phyloP scores from a whole-genome alignment of 164 flowering plant species.

The Aristolochia californica region DNA sequence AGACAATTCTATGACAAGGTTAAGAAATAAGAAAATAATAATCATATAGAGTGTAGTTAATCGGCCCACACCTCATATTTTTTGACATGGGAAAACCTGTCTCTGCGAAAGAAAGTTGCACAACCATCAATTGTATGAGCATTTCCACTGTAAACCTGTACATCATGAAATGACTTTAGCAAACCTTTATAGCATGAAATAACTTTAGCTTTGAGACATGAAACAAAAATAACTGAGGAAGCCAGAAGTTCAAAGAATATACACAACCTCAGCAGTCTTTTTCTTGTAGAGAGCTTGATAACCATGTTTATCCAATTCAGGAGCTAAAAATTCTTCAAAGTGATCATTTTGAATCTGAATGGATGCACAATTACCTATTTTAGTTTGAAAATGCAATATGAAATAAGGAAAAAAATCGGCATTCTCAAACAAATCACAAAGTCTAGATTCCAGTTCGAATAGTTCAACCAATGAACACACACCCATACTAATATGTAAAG shows the following conservation, averaged over 20 bases:
- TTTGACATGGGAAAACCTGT: slow-evolving; percentile 86
- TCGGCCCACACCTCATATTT: slow-evolving; percentile 69
- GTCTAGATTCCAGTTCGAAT: no score
- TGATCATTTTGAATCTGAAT: slow-evolving; percentile 90
- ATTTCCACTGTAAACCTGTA: slow-evolving; percentile 61
- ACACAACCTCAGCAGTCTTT: slow-evolving; percentile 76
- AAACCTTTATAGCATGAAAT: no score
- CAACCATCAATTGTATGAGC: slow-evolving; percentile 70
- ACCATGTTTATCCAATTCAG: slow-evolving; percentile 95
- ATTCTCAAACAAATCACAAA: no score
- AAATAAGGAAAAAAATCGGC: no score
- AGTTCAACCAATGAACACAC: no score
- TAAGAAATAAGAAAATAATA: neutral
- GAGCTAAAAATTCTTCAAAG: slow-evolving; percentile 85
- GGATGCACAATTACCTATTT: neutral
- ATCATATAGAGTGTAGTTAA: neutral
- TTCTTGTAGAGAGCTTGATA: slow-evolving; percentile 82
- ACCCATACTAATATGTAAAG: no score
- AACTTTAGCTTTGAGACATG: no score
- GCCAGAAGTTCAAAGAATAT: neutral
- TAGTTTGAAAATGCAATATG: neutral
- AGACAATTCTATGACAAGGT: no score
- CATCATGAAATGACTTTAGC: no score
- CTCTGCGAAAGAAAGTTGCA: slow-evolving; percentile 96
- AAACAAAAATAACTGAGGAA: no score